Percentiles rank a stretch among this genome's conserved stretches.
These are phyloP conservation scores for Pleurotus ostreatus DNA, from an alignment of 768 basidiomycete genomes.

Conservation along the genomic window DNA sequence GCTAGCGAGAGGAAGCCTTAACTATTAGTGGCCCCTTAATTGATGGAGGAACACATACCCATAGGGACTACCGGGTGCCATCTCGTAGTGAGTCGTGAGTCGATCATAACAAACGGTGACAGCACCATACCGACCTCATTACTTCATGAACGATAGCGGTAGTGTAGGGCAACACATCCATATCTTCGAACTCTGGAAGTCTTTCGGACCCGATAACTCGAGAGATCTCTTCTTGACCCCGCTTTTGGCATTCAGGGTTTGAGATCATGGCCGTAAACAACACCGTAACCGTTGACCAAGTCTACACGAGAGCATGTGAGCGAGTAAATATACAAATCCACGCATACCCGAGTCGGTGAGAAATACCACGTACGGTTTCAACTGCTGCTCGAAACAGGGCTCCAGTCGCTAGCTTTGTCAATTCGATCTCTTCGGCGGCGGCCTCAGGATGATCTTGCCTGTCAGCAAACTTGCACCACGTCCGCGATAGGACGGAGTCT, in stretches of 20 bases:
- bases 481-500: neutral
- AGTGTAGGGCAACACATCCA: constrained; percentile 17
- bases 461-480: neutral
- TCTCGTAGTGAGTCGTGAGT: neutral
- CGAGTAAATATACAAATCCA: too few relatives aligned
- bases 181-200: constrained; percentile 18
- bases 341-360: too few relatives aligned
- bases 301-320: too few relatives aligned
- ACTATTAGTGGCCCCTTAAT: neutral
- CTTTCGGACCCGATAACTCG: constrained; percentile 20
- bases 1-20: neutral
- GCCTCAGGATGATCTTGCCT: neutral
- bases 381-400: neutral
- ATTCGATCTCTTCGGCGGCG: neutral
- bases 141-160: constrained; percentile 44
- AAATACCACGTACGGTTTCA: neutral
- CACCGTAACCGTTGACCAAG: too few relatives aligned
- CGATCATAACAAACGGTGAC: neutral
- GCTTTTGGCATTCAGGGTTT: constrained; percentile 20
- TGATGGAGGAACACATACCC: neutral
- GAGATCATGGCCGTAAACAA: too few relatives aligned
- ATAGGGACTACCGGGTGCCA: neutral
- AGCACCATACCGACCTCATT: constrained; percentile 30
- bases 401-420: neutral
- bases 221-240: constrained; percentile 24